Conservation (phyloP, 441 rosid species). For the Cnidoscolus chayamansa region DNA sequence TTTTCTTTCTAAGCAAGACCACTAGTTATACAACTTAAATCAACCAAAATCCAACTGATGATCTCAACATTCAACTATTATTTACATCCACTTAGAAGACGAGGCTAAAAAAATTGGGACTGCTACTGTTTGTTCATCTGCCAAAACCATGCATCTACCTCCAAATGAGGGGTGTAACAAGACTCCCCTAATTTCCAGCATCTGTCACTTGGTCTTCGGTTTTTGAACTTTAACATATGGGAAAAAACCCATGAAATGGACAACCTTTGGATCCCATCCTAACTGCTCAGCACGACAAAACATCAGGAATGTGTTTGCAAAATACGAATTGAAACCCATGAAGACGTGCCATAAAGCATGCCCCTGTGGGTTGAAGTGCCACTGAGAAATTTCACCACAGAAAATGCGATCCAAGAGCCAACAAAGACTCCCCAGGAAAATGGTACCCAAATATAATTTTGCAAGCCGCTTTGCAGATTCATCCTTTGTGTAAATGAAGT, state of each 20-base stretch:
- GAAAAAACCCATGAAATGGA: slow-evolving; percentile 48
- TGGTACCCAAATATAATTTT: slow-evolving; percentile 59
- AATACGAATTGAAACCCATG: slow-evolving; percentile 85
- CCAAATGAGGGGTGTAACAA: background rate
- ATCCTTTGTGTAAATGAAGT: slow-evolving; percentile 81
- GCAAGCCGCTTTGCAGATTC: slow-evolving; percentile 61
- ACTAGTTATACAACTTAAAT: slow-evolving; percentile 20
- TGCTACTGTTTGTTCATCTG: slow-evolving; percentile 19
- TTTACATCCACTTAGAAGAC: slow-evolving; percentile 28
- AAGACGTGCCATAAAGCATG: slow-evolving; percentile 85
- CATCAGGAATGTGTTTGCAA: slow-evolving; percentile 83
- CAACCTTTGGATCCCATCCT: slow-evolving; percentile 75
- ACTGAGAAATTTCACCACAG: slow-evolving; percentile 52
- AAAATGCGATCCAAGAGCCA: slow-evolving; percentile 67
- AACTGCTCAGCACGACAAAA: slow-evolving; percentile 88
- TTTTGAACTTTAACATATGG: slow-evolving; percentile 80
- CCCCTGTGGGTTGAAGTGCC: slow-evolving; percentile 78
- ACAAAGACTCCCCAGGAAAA: slow-evolving; percentile 57
- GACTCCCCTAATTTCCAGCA: background rate
- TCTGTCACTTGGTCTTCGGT: slow-evolving; percentile 57
- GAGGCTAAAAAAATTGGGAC: slow-evolving; percentile 14
- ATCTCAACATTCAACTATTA: slow-evolving; percentile 20
- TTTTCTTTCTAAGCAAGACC: slow-evolving; percentile 15
- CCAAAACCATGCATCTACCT: slow-evolving; percentile 28
- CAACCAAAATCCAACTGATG: slow-evolving; percentile 10